A percentile compares a stretch with the other conserved stretches of the same genome.
These are phyloP conservation scores for Prosopis cineraria DNA, from an alignment of 306 rosid species.

Conservation along the genomic window DNA sequence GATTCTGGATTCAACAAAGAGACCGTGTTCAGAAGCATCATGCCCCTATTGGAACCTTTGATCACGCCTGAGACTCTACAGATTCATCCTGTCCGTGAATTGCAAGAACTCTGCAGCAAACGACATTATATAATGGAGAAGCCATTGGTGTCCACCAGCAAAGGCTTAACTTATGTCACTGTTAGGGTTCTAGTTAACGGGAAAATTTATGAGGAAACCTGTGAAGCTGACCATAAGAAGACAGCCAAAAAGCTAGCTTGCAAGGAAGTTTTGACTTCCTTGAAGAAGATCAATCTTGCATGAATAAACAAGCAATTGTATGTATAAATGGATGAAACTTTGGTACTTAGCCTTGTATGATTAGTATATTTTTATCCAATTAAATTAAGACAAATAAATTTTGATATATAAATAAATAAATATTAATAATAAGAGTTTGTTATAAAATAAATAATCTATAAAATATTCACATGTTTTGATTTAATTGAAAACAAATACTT, in stretches of 20 bases:
- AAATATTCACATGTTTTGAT: too few relatives aligned
- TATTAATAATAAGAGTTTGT: too few relatives aligned
- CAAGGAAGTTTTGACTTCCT: conserved; percentile 44
- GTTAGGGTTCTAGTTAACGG: conserved; percentile 55
- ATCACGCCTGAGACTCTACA: conserved; percentile 58
- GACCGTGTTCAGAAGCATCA: conserved; percentile 49
- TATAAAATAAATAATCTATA: too few relatives aligned
- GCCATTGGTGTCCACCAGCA: not conserved
- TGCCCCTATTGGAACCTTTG: conserved; percentile 67
- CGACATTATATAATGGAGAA: conserved; percentile 10
- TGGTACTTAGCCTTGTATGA: too few relatives aligned
- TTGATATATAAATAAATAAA: too few relatives aligned
- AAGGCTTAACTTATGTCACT: conserved; percentile 30
- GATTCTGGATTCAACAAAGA: conserved; percentile 65
- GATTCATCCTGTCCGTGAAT: conserved; percentile 55
- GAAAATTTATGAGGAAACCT: not conserved
- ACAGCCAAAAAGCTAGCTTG: conserved; percentile 49
- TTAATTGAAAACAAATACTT: too few relatives aligned
- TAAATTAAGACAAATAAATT: too few relatives aligned
- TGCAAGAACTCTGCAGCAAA: conserved; percentile 50
- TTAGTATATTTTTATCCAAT: too few relatives aligned
- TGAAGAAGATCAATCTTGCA: conserved; percentile 37
- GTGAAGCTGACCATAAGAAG: conserved; percentile 17
- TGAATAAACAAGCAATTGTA: not conserved
- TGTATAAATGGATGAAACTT: not conserved